Evolutionary conservation across 1,284 basidiomycete species (phyloP).

Genomic region (Apiotrichum laibachii): DNA sequence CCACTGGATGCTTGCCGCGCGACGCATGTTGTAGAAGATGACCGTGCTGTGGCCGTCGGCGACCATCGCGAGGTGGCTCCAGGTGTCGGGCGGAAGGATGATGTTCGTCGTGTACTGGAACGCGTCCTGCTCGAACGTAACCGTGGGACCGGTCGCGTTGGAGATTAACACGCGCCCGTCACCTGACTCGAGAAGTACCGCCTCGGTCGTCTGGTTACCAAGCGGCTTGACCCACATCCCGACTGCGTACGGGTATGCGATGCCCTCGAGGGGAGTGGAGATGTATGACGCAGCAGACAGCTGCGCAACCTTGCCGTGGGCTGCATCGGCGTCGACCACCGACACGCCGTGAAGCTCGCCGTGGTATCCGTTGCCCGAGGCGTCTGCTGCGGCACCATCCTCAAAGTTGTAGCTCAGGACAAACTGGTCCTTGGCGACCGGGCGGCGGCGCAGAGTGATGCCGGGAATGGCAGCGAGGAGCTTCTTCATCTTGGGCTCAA

Average conservation of each 20-base stretch:
- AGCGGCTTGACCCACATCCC: slow-evolving; percentile 6
- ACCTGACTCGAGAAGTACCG: background rate
- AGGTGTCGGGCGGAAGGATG: background rate
- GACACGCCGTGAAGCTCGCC: background rate
- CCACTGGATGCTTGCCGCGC: background rate
- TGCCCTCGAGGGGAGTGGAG: background rate
- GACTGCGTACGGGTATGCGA: slow-evolving; percentile 2
- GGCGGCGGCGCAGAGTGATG: slow-evolving; percentile 1
- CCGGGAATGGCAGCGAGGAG: background rate
- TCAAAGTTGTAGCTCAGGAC: slow-evolving; percentile 5
- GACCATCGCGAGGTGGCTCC: slow-evolving; percentile 2
- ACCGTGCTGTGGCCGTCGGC: background rate
- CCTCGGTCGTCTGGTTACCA: background rate
- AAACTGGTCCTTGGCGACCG: slow-evolving; percentile 1
- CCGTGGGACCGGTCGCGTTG: background rate
- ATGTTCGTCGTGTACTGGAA: background rate
- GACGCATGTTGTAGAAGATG: background rate
- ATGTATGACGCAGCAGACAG: background rate
- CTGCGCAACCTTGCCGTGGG: background rate
- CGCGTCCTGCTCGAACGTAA: background rate
- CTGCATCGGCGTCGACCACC: background rate
- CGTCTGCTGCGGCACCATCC: background rate
- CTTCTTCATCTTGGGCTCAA: slow-evolving; percentile 2
- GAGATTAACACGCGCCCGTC: background rate
- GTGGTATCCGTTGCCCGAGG: background rate